A percentile compares a stretch with the other conserved stretches of the same genome.
phyloP scores from a whole-genome alignment of 768 basidiomycete genomes.

The Rubroboletus satanas region DNA sequence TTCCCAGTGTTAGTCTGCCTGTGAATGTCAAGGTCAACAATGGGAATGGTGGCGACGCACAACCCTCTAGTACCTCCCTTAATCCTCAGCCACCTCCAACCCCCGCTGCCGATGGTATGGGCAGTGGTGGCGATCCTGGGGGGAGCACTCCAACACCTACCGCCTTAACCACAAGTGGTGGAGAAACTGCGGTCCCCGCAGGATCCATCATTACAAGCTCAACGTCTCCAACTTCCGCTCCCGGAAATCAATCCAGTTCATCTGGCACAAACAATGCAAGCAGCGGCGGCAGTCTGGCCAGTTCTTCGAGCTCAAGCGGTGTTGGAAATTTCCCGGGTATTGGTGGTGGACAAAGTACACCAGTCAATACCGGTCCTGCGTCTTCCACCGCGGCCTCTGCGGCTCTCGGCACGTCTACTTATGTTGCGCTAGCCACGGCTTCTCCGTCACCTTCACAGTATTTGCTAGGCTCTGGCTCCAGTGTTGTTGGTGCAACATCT shows the following conservation, averaged over 20 bases:
- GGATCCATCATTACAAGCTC: background rate
- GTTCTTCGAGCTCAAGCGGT: background rate
- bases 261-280: background rate
- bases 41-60: background rate
- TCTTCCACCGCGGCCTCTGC: background rate
- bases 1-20: constrained; percentile 40
- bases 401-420: background rate
- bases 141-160: background rate
- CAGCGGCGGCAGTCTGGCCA: background rate
- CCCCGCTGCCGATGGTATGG: background rate
- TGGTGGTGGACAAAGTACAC: background rate
- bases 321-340: background rate
- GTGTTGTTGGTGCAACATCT: constrained; percentile 10
- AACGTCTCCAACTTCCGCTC: background rate
- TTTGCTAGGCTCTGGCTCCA: constrained; percentile 5
- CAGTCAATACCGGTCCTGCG: background rate
- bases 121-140: background rate
- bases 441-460: constrained; percentile 3
- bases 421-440: background rate
- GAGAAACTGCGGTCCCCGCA: background rate
- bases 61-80: constrained; percentile 1
- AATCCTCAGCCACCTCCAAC: background rate
- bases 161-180: background rate
- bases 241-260: background rate
- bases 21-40: constrained; percentile 18